These are phyloP conservation scores for Phytophthora megakarya DNA, from an alignment of 352 stramenopile species.

Conservation along the genomic window DNA sequence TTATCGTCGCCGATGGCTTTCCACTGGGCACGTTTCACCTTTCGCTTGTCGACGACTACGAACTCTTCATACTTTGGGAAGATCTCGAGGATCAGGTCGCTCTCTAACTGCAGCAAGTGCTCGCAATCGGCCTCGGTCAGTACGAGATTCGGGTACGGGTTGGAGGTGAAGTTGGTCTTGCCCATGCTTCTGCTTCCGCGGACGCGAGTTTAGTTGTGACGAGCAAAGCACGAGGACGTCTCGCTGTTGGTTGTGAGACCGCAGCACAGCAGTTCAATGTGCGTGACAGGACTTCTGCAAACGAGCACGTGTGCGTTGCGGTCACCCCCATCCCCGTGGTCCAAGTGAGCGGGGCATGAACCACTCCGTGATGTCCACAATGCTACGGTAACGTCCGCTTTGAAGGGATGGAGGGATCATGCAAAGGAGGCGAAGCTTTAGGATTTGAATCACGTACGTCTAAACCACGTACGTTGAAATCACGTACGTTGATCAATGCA, in stretches of 20 bases:
- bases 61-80: conserved; percentile 38
- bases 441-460: too few species aligned
- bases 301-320: conserved; percentile 8
- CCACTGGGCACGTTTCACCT: conserved; percentile 30
- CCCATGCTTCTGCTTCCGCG: conserved; percentile 14
- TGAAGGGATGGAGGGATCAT: background rate
- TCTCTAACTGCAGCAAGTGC: conserved; percentile 26
- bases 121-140: conserved; percentile 24
- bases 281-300: background rate
- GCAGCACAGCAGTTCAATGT: background rate
- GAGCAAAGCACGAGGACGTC: background rate
- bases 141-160: conserved; percentile 34
- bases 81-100: conserved; percentile 28
- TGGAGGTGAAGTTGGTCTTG: conserved; percentile 28
- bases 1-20: conserved; percentile 34
- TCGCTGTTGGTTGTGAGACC: background rate
- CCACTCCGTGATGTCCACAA: background rate
- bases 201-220: conserved; percentile 23
- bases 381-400: background rate
- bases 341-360: conserved; percentile 3
- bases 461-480: too few species aligned
- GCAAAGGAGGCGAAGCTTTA: background rate
- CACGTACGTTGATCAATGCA: too few species aligned
- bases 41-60: conserved; percentile 21
- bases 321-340: conserved; percentile 1